Evolutionary conservation across 2,329 filamentous ascomycete genomes (phyloP), one percentile per base, ranked within the genome.

Genomic region (Colletotrichum paranaense): DNA sequence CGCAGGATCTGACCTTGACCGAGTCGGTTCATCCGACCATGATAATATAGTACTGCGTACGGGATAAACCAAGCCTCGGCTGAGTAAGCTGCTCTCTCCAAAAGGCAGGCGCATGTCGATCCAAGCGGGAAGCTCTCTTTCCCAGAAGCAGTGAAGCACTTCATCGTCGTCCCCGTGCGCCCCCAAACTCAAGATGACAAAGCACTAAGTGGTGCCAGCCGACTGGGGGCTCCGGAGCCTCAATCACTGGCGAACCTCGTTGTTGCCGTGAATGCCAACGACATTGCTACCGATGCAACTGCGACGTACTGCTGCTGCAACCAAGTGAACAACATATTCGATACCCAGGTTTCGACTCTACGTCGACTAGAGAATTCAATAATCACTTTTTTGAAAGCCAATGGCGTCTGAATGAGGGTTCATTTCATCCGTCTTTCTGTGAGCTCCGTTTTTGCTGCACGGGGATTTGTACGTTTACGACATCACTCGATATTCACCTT

Each of bases 151-250:
- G 38, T 42, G 38, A 42, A 42, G 38, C 38, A 42, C 38, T 42
- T 42, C 38, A 42, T 42, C 2, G 6, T 42, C 38, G 6, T 19
- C 38, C 38, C 38, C 38, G 16, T 42, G 38, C 38, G 16, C 16
- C 22, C 62, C 62, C 26, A 38, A 35, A 62, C 3, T 53, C n/a
- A 16, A 38, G 72, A 64, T 68, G 62, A 74, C 72, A 74, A 74
- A 74, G 68, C 72, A 72, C 11, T 28, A 7, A 7, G 16, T n/a
- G 14, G 55, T 38, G 53, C 38, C 38, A 42, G 24, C 22, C 22
- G 19, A 35, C 64, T 59, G 56, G 66, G 59, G 55, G 70, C 66
- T 8, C 38, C 46, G 53, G 59, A 65, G 46, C 55, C 24, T 32
- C 42, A 30, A 22, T 22, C 28, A 12, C 2, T 32, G 53, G 49